Percentiles rank a stretch among this genome's conserved stretches.
These are phyloP conservation scores for Aspergillus sp. DNA, from an alignment of 2,329 filamentous ascomycete species.

Conservation along the genomic window DNA sequence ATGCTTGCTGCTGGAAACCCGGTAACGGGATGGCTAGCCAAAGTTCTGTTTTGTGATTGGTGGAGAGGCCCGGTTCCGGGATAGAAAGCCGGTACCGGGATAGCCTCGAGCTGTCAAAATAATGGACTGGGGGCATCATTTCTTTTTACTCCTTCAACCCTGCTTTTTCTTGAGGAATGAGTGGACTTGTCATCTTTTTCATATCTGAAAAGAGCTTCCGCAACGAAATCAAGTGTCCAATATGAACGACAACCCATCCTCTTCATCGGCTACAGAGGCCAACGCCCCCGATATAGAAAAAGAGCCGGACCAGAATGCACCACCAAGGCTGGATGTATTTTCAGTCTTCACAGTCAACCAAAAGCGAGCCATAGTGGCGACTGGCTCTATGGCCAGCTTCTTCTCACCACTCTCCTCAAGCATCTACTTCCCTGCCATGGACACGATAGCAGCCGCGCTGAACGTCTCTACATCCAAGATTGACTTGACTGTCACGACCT, in stretches of 20 bases:
- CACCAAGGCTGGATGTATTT: conserved; percentile 17
- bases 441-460: conserved; percentile 40
- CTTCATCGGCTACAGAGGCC: not conserved
- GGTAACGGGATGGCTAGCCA: too few species aligned
- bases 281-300: not conserved
- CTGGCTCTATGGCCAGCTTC: conserved; percentile 30
- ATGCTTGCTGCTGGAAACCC: not conserved
- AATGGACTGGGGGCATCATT: too few species aligned
- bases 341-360: conserved; percentile 28
- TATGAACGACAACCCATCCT: not conserved
- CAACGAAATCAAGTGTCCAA: too few species aligned
- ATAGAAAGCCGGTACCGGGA: not conserved
- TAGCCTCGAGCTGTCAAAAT: not conserved
- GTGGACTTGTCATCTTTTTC: too few species aligned
- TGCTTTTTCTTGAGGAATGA: too few species aligned
- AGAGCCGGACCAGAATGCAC: not conserved
- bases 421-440: conserved; percentile 41
- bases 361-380: conserved; percentile 24
- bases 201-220: too few species aligned
- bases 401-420: conserved; percentile 38
- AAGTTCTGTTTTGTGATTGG: not conserved
- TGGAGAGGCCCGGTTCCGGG: not conserved
- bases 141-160: too few species aligned
- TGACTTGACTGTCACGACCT: conserved; percentile 55
- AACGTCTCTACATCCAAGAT: conserved; percentile 45